A percentile compares a stretch with the other conserved stretches of the same genome.
phyloP scores from a whole-genome alignment of 352 stramenopile species.

The Globisporangium heterothallicum region DNA sequence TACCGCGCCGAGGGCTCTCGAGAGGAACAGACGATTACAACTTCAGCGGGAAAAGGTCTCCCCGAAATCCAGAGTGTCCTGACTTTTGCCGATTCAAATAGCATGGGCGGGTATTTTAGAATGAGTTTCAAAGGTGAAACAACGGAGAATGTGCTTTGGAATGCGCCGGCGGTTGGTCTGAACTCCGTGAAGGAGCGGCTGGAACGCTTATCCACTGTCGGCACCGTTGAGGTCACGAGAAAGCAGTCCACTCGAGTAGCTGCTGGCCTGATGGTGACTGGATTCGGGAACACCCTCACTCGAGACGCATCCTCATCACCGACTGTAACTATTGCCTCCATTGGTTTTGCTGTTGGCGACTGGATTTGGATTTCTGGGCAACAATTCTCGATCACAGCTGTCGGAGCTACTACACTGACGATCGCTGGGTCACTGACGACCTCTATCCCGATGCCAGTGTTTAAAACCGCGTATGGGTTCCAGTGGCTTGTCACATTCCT shows the following conservation, averaged over 20 bases:
- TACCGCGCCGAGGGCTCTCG: constrained; percentile 46
- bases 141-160: constrained; percentile 66
- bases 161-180: constrained; percentile 43
- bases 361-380: constrained; percentile 56
- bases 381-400: constrained; percentile 22
- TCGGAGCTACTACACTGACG: constrained; percentile 12
- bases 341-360: constrained; percentile 22
- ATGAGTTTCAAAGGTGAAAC: constrained; percentile 50
- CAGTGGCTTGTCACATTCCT: constrained; percentile 77
- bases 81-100: constrained; percentile 52
- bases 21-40: constrained; percentile 76
- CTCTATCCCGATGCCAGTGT: constrained; percentile 48
- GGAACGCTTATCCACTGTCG: constrained; percentile 57
- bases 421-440: constrained; percentile 16
- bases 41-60: constrained; percentile 55
- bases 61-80: constrained; percentile 59
- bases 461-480: constrained; percentile 58
- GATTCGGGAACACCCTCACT: constrained; percentile 25
- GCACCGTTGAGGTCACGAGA: constrained; percentile 52
- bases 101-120: constrained; percentile 61
- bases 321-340: constrained; percentile 14
- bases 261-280: constrained; percentile 28
- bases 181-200: constrained; percentile 69
- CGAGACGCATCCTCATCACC: constrained; percentile 22
- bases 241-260: constrained; percentile 39